Evolutionary conservation across 192 early-diverging fungal genomes (phyloP).

Genomic region (Linnemannia elongata): DNA sequence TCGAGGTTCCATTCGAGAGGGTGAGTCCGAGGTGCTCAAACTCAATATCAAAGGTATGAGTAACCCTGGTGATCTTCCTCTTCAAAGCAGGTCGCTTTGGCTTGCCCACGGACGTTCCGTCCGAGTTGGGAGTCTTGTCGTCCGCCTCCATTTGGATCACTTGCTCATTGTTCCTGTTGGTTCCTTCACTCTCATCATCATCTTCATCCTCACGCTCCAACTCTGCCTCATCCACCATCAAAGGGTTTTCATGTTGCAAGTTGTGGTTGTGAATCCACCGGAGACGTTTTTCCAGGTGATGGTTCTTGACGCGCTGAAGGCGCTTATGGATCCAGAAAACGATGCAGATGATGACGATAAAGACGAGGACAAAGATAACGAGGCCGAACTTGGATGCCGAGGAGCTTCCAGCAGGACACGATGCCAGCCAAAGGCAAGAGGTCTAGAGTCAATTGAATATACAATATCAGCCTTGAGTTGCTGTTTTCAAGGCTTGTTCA

Average conservation of each 20-base stretch:
- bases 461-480: too few species aligned
- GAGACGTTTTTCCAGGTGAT: conserved; percentile 47
- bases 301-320: conserved; percentile 30
- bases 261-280: conserved; percentile 54
- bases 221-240: conserved; percentile 14
- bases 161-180: not conserved
- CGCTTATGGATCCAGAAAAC: conserved; percentile 45
- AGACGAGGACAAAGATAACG: conserved; percentile 30
- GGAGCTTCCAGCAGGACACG: conserved; percentile 50
- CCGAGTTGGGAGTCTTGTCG: conserved; percentile 10
- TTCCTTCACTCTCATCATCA: not conserved
- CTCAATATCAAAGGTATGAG: conserved; percentile 68
- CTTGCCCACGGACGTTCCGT: not conserved
- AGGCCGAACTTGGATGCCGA: conserved; percentile 46
- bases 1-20: conserved; percentile 60
- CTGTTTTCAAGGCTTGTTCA: too few species aligned
- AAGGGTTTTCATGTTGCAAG: conserved; percentile 19
- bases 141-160: conserved; percentile 11
- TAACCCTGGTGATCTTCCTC: conserved; percentile 15
- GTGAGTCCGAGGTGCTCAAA: conserved; percentile 57
- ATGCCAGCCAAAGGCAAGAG: conserved; percentile 36
- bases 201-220: not conserved
- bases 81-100: not conserved
- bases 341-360: conserved; percentile 31
- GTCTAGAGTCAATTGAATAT: conserved; percentile 4